Evolutionary conservation across 1,284 basidiomycete species (phyloP).

Genomic region (Wolfiporia cocos): DNA sequence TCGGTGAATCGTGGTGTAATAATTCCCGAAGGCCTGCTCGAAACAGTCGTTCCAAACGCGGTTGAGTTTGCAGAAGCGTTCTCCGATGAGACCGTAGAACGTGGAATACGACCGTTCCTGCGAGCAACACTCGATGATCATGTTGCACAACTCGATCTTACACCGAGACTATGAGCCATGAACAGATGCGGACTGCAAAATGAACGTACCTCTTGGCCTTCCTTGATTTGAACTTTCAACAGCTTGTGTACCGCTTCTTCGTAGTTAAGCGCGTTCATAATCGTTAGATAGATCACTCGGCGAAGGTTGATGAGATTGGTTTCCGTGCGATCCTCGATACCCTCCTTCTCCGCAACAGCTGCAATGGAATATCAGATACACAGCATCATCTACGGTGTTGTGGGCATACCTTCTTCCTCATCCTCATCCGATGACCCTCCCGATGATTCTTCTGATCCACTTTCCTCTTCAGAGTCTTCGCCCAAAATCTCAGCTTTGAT

Average conservation of each 20-base stretch:
- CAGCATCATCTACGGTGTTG: background rate
- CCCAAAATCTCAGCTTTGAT: constrained; percentile 96
- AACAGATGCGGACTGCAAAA: no score
- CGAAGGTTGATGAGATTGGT: constrained; percentile 96
- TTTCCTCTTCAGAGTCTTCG: constrained; percentile 71
- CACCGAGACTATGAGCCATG: no score
- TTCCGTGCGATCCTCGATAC: constrained; percentile 92
- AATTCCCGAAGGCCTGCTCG: constrained; percentile 84
- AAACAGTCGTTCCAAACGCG: constrained; percentile 89
- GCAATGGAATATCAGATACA: background rate
- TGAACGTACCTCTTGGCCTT: constrained; percentile 88
- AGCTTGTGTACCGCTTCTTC: constrained; percentile 99
- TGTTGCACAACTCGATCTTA: constrained; percentile 97
- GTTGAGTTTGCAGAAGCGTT: constrained; percentile 95
- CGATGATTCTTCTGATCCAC: constrained; percentile 50
- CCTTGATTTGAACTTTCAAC: constrained; percentile 86
- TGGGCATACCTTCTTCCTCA: constrained; percentile 42
- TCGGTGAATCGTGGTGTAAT: constrained; percentile 96
- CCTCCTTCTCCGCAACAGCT: constrained; percentile 73
- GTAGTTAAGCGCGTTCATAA: constrained; percentile 98
- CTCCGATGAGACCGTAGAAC: constrained; percentile 95
- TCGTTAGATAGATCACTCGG: constrained; percentile 92
- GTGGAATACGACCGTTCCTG: constrained; percentile 96
- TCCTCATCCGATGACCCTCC: constrained; percentile 53
- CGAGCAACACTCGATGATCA: constrained; percentile 99